These are phyloP conservation scores for Hordeum pubiflorum DNA, from an alignment of 202 grass and related monocot genomes.

Conservation along the genomic window DNA sequence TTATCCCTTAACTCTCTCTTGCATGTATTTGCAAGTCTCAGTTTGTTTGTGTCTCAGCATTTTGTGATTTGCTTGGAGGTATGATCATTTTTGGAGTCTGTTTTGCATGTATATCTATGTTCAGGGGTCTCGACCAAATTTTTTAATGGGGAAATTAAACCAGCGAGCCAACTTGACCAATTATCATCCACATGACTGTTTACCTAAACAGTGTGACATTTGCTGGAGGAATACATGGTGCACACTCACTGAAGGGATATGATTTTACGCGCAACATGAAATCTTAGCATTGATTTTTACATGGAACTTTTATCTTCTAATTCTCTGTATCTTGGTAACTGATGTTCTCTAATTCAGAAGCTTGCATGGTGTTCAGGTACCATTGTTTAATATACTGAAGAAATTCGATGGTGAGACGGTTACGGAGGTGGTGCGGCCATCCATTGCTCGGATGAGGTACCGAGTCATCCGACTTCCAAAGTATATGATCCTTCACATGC, in stretches of 20 bases:
- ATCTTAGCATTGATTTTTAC: neutral
- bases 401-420: constrained; percentile 89
- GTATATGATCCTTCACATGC: constrained; percentile 93
- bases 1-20: neutral
- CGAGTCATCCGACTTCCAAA: constrained; percentile 75
- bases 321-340: neutral
- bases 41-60: neutral
- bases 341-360: constrained; percentile 2
- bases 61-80: neutral
- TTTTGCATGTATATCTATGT: neutral
- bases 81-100: neutral
- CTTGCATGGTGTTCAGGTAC: constrained; percentile 42
- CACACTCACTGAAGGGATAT: neutral
- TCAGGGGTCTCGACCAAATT: neutral
- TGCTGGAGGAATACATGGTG: neutral
- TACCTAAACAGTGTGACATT: neutral
- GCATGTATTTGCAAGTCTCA: neutral
- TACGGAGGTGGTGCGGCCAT: constrained; percentile 82
- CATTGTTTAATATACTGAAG: constrained; percentile 95
- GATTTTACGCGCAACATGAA: neutral
- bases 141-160: neutral
- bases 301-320: neutral
- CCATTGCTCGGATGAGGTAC: constrained; percentile 90
- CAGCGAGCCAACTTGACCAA: neutral
- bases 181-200: neutral